A percentile compares a stretch with the other conserved stretches of the same genome.
Evolutionary conservation across 2,329 filamentous ascomycete species (phyloP).

Genomic region (Ophiostoma quercus): DNA sequence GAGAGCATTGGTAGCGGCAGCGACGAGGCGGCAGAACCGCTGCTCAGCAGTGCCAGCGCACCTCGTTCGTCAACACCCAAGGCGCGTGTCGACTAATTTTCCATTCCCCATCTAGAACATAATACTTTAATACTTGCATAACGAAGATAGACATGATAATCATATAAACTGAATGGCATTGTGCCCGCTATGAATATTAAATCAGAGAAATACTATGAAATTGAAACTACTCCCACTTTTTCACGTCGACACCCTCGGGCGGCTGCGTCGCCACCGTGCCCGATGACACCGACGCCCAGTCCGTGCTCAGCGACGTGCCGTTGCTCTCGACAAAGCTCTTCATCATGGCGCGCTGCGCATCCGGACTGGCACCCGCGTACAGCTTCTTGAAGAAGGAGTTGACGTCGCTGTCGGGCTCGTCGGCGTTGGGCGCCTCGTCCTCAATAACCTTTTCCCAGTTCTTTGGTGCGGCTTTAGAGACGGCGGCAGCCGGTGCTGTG

Average conservation of each 20-base stretch:
- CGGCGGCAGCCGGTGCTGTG: background rate
- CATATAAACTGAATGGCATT: no score
- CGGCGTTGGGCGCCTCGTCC: constrained; percentile 51
- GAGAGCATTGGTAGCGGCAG: constrained; percentile 20
- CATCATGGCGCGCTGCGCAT: constrained; percentile 90
- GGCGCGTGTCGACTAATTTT: constrained; percentile 1
- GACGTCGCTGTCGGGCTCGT: constrained; percentile 57
- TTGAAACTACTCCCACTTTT: constrained; percentile 52
- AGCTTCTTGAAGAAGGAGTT: constrained; percentile 87
- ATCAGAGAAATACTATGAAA: no score
- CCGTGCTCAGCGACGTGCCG: constrained; percentile 85
- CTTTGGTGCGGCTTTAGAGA: constrained; percentile 49
- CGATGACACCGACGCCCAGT: constrained; percentile 76
- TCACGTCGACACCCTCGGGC: constrained; percentile 71
- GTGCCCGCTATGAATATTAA: no score
- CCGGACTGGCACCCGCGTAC: constrained; percentile 68
- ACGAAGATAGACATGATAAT: no score
- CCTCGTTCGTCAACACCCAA: background rate
- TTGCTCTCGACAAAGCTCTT: constrained; percentile 95
- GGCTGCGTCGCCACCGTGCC: constrained; percentile 66
- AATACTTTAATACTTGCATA: no score
- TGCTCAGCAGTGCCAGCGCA: background rate
- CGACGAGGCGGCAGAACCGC: background rate
- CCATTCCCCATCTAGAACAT: background rate
- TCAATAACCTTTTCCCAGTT: constrained; percentile 78